A percentile compares a stretch with the other conserved stretches of the same genome.
Evolutionary conservation across 371 early-diverging fungal genomes (phyloP).

Genomic region (Rhizomucor miehei): DNA sequence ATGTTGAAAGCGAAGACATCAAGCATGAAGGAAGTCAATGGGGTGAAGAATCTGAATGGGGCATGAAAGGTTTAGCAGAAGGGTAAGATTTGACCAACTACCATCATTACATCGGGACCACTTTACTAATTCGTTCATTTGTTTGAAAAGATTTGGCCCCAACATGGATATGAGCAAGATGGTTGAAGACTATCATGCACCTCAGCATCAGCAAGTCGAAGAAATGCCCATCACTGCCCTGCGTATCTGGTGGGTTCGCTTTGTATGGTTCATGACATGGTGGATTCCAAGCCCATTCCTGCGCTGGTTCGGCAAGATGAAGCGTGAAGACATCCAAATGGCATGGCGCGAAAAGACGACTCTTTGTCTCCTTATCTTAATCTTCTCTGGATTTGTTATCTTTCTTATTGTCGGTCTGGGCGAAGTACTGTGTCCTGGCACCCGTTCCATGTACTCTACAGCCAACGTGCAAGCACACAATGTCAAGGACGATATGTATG

Average conservation of each 20-base stretch:
- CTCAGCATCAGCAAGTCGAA: constrained; percentile 55
- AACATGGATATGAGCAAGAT: constrained; percentile 46
- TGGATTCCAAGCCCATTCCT: constrained; percentile 80
- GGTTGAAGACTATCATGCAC: constrained; percentile 47
- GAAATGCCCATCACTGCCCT: constrained; percentile 54
- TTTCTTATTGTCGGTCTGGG: constrained; percentile 92
- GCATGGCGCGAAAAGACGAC: constrained; percentile 98
- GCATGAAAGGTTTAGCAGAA: constrained; percentile 45
- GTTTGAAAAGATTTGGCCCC: constrained; percentile 38
- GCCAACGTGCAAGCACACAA: constrained; percentile 48
- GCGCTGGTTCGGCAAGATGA: constrained; percentile 69
- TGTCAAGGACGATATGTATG: constrained; percentile 46
- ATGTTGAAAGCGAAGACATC: constrained; percentile 44
- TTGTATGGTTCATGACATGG: constrained; percentile 88
- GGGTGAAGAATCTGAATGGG: constrained; percentile 57
- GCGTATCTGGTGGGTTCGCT: constrained; percentile 81
- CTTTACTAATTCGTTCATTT: too few species aligned
- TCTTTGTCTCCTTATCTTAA: constrained; percentile 83
- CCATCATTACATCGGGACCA: too few species aligned
- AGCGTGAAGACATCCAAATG: constrained; percentile 81
- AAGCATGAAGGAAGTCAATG: constrained; percentile 51
- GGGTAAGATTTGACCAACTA: constrained; percentile 27
- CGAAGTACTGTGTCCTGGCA: constrained; percentile 83
- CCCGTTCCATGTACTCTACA: constrained; percentile 59
- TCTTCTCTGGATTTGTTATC: constrained; percentile 75